These are phyloP conservation scores for Trametes sanguinea DNA, from an alignment of 768 basidiomycete species.

Conservation along the genomic window DNA sequence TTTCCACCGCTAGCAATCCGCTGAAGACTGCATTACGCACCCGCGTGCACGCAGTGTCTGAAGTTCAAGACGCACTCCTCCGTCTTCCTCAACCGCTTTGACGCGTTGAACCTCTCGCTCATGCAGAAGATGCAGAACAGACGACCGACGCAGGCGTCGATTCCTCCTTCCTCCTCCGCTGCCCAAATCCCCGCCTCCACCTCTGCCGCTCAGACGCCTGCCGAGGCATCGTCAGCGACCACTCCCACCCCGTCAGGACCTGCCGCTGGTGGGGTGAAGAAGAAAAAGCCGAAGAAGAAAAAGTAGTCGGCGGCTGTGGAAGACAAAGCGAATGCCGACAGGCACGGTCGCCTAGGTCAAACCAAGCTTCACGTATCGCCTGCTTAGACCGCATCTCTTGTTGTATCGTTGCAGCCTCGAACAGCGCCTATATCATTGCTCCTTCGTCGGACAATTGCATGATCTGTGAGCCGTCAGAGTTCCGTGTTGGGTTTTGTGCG, in stretches of 20 bases:
- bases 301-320: conserved; percentile 42
- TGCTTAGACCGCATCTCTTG: not conserved
- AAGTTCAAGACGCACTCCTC: conserved; percentile 96
- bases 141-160: conserved; percentile 23
- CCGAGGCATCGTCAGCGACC: not conserved
- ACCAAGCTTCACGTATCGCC: not conserved
- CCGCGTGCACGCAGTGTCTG: conserved; percentile 64
- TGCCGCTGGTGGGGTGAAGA: conserved; percentile 67
- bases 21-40: not conserved
- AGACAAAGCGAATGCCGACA: not conserved
- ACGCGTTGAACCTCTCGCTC: conserved; percentile 82
- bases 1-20: not conserved
- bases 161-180: conserved; percentile 12
- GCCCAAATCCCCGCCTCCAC: conserved; percentile 1
- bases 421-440: too few relatives aligned
- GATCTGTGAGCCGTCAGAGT: too few relatives aligned
- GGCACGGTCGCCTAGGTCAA: not conserved
- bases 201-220: conserved; percentile 4
- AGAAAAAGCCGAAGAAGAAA: conserved; percentile 85
- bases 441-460: too few relatives aligned
- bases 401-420: not conserved
- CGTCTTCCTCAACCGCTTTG: conserved; percentile 95
- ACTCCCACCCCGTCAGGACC: conserved; percentile 38
- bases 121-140: conserved; percentile 85
- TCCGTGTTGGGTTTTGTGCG: too few relatives aligned